phyloP scores from a whole-genome alignment of 768 basidiomycete species.

The Chlorophyllum brunneum region DNA sequence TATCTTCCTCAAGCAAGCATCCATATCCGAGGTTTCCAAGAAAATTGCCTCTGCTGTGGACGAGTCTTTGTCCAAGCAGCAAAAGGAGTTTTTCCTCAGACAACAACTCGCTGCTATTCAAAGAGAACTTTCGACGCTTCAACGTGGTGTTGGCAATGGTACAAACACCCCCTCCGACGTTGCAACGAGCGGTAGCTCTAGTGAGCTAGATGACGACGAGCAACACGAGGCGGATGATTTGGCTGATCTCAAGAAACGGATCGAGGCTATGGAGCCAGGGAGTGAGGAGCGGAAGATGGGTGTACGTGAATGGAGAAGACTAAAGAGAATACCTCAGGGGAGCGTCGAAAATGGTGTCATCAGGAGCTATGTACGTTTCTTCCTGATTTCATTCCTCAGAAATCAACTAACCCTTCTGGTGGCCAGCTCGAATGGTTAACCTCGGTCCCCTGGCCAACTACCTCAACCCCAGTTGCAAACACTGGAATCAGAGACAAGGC shows the following conservation, averaged over 20 bases:
- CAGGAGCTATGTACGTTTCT: slow-evolving; percentile 63
- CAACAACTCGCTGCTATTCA: slow-evolving; percentile 82
- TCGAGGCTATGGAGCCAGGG: slow-evolving; percentile 69
- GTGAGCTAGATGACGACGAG: slow-evolving; percentile 73
- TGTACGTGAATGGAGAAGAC: slow-evolving; percentile 75
- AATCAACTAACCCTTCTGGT: not conserved
- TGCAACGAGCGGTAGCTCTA: slow-evolving; percentile 26
- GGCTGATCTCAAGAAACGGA: slow-evolving; percentile 63
- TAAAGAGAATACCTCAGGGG: slow-evolving; percentile 85
- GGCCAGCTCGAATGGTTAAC: slow-evolving; percentile 85
- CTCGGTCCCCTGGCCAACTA: slow-evolving; percentile 76
- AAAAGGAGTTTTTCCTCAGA: slow-evolving; percentile 83
- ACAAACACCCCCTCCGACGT: slow-evolving; percentile 9
- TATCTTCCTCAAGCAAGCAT: slow-evolving; percentile 70
- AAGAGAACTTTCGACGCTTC: slow-evolving; percentile 62
- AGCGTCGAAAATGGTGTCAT: slow-evolving; percentile 91
- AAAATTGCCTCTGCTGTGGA: slow-evolving; percentile 80
- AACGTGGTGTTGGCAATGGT: slow-evolving; percentile 25
- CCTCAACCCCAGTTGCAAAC: slow-evolving; percentile 22
- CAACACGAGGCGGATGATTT: slow-evolving; percentile 80
- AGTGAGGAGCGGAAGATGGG: slow-evolving; percentile 83
- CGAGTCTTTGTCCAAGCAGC: slow-evolving; percentile 82
- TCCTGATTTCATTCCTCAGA: slow-evolving; percentile 8
- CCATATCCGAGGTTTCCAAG: slow-evolving; percentile 76
- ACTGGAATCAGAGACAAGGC: slow-evolving; percentile 40